Base-by-base conservation (phyloP, 2,329 filamentous ascomycete genomes). In the Thielaviopsis cerberus region DNA sequence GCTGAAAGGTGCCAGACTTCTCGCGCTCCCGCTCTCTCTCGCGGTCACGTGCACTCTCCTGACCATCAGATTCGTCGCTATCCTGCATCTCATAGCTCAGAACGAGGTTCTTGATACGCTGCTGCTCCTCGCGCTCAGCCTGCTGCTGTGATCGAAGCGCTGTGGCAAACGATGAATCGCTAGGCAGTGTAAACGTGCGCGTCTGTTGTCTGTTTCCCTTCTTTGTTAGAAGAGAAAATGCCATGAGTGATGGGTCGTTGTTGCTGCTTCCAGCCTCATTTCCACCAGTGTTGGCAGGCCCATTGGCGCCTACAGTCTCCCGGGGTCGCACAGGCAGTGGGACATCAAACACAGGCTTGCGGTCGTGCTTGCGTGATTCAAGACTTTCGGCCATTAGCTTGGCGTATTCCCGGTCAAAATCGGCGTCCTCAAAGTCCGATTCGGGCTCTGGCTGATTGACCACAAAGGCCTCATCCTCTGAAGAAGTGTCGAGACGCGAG, bases 321-420 rank as follows among this genome's bases (percentile, higher is more conserved):
- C 82, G 83, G 25, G 78, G 69, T 58, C 88, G 85, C 72, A 98
- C 90, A 0, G 92, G 92, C n/a, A 98, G 73, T 1, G 94, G 89
- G n/a, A 97, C 88, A 68, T 98, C 94, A 66, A 98, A 96, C 55
- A 92, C 78, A 26, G 87, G 82, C 71, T 95, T 96, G 62, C 92
- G 86, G 67, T 98, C 92, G 64, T 95, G 94, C 66, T 95, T 96
- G 64, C 92, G 82, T 4, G 91, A 94, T 64, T 98, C 92, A 65
- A 95, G 74, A 72, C 91, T 96, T 70, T 98, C 92, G 55, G 90
- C 81, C 91, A 98, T 97, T 81, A 98, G 86, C 70, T 94, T 96
- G 41, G 92, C 90, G 69, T 95, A 92, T 70, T 97, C 92, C 65
- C 91, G 87, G 67, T 98, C 94, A 68, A 98, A 98, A 50, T 98